Evolutionary conservation across 139 green algal species (phyloP), one percentile per base, ranked within the genome.

Genomic region (Micractinium conductrix): DNA sequence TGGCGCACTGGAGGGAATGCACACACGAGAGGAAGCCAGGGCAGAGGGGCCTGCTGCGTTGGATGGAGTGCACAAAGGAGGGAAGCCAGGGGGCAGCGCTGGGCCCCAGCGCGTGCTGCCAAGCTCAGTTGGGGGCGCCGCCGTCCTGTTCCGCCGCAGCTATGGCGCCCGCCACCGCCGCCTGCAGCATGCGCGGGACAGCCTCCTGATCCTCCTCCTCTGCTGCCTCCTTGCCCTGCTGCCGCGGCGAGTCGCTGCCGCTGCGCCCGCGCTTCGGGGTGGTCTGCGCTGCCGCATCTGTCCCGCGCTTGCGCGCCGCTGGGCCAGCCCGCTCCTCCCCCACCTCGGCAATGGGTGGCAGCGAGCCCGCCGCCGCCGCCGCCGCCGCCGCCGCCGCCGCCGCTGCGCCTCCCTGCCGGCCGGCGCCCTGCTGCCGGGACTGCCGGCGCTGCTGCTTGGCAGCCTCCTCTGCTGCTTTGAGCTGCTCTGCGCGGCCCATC

Each of bases 361-460:
- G 50, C 38, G 21, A 10, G 8, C 50, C 26, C 7, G 48, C 78
- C 33, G 78, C 42, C 33, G 16, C 60, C 16, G 21, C 24, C 22
- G 37, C 26, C 7, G 48, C 78, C 33, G 78, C 42, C 33, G 16
- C 60, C 16, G 62, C 42, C 2, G 30, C 43, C 24, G 42, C 62
- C 5, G 22, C 74, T 17, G 35, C 48, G 21, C 30, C n/a, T n/a
- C 38, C 42, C 42, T 43, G 42, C 43, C 63, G 62, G 4, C 63
- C 30, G 16, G 21, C 60, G 62, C 62, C 62, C 42, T 42, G 53
- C 22, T 60, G 60, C 62, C 33, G 45, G 8, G 78, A 83, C 78
- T 74, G 62, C 60, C 78, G 78, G 42, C 78, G 78, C 43, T 62
- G 63, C 78, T 83, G 78, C 62, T 45, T 83, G 33, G 33, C 22